Percentiles rank a stretch among this genome's conserved stretches.
Evolutionary conservation across 768 basidiomycete genomes (phyloP).

Genomic region (Phlebiopsis gigantea): DNA sequence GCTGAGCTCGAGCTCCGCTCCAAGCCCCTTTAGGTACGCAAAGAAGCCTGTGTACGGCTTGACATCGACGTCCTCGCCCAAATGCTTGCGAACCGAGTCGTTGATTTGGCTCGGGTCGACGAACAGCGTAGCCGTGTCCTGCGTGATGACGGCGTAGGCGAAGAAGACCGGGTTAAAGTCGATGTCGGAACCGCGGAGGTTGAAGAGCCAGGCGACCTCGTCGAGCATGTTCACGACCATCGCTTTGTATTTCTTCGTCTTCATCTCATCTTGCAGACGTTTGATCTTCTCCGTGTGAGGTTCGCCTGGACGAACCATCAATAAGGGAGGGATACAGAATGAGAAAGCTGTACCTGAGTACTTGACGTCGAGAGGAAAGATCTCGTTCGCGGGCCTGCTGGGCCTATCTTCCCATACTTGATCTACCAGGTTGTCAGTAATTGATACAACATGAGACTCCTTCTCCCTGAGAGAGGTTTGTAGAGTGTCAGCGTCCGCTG

Average conservation of each 20-base stretch:
- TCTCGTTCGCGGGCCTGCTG: conserved; percentile 54
- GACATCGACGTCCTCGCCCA: conserved; percentile 60
- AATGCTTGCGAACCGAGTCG: conserved; percentile 42
- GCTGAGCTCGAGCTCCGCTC: conserved; percentile 28
- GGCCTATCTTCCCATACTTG: conserved; percentile 72
- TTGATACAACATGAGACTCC: conserved; percentile 60
- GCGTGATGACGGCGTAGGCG: conserved; percentile 77
- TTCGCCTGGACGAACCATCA: conserved; percentile 39
- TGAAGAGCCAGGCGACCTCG: conserved; percentile 93
- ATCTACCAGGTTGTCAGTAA: conserved; percentile 74
- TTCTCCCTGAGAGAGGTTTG: conserved; percentile 46
- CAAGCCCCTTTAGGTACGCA: conserved; percentile 51
- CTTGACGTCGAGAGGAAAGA: conserved; percentile 67
- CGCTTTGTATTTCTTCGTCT: conserved; percentile 60
- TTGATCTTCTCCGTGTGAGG: conserved; percentile 62
- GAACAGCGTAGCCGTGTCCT: conserved; percentile 57
- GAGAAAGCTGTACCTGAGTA: conserved; percentile 50
- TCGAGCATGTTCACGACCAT: conserved; percentile 86
- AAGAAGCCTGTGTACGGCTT: conserved; percentile 68
- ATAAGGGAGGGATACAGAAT: background rate
- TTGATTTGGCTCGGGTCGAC: conserved; percentile 48
- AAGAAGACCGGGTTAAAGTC: conserved; percentile 93
- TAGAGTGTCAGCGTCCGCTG: conserved; percentile 65
- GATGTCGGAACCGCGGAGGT: conserved; percentile 89
- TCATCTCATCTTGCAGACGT: conserved; percentile 57